These are phyloP conservation scores for Geotrichum aggregatum DNA, from an alignment of 1,139 yeast species.

Conservation along the genomic window DNA sequence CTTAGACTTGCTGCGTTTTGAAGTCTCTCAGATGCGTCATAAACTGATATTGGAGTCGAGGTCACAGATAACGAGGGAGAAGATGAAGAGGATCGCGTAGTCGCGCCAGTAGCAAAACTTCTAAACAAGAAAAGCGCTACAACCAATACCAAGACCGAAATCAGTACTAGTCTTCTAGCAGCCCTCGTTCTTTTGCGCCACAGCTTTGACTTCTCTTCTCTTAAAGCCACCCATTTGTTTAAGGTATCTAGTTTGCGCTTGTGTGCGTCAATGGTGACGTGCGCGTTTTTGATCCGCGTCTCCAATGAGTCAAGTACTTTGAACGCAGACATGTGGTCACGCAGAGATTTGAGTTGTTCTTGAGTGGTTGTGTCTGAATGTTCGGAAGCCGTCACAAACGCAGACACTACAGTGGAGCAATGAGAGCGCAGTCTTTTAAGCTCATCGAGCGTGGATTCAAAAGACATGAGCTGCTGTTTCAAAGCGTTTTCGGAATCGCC, in stretches of 20 bases:
- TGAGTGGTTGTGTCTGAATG: conserved; percentile 7
- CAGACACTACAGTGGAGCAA: conserved; percentile 9
- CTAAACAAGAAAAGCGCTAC: neutral
- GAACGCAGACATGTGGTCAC: conserved; percentile 14
- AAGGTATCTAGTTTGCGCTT: conserved; percentile 12
- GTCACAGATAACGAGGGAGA: no score
- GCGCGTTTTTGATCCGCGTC: conserved; percentile 11
- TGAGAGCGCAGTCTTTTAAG: conserved; percentile 8
- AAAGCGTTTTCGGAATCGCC: conserved; percentile 4
- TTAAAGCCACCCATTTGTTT: conserved; percentile 13
- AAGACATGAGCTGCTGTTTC: conserved; percentile 6
- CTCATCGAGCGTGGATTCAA: conserved; percentile 7
- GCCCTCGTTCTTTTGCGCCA: conserved; percentile 7
- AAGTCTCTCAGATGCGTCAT: no score
- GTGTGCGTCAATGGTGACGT: conserved; percentile 10
- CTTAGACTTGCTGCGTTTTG: no score
- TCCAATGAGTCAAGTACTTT: conserved; percentile 15
- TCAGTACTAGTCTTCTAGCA: neutral
- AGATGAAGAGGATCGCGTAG: no score
- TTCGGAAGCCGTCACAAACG: conserved; percentile 8
- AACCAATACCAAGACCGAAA: neutral
- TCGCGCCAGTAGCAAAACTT: neutral
- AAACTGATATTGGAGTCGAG: neutral
- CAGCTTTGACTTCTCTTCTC: conserved; percentile 6
- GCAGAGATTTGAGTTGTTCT: conserved; percentile 6